A percentile compares a stretch with the other conserved stretches of the same genome.
These are phyloP conservation scores for Magnusiomyces fungicola DNA, from an alignment of 1,139 yeast genomes.

Conservation along the genomic window DNA sequence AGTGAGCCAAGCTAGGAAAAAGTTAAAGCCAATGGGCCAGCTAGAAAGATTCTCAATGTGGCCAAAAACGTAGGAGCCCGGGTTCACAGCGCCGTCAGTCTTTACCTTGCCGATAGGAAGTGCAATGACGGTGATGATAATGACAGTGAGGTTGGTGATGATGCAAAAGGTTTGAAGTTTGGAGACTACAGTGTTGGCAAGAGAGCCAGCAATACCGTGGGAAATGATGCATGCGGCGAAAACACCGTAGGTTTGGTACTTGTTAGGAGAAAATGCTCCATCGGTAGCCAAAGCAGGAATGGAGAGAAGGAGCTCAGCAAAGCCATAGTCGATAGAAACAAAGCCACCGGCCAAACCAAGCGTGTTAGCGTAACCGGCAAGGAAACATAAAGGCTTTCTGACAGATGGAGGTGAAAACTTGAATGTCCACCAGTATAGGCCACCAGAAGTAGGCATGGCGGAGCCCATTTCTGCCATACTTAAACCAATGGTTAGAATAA, in stretches of 20 bases:
- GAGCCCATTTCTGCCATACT: conserved; percentile 58
- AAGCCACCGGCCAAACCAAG: conserved; percentile 51
- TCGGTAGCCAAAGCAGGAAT: conserved; percentile 43
- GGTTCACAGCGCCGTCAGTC: conserved; percentile 32
- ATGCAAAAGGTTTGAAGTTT: conserved; percentile 55
- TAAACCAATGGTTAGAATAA: conserved; percentile 39
- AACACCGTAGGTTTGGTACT: conserved; percentile 46
- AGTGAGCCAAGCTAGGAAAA: conserved; percentile 53
- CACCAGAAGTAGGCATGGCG: conserved; percentile 66
- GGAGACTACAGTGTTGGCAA: conserved; percentile 48
- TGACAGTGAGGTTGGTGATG: conserved; percentile 45
- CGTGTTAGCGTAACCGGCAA: conserved; percentile 55
- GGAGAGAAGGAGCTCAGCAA: conserved; percentile 47
- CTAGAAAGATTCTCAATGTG: conserved; percentile 45
- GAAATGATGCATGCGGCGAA: conserved; percentile 45
- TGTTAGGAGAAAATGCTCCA: conserved; percentile 43
- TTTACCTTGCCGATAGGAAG: conserved; percentile 37
- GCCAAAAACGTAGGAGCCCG: conserved; percentile 46
- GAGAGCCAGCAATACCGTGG: conserved; percentile 42
- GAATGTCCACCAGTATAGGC: conserved; percentile 48
- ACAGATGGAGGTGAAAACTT: conserved; percentile 45
- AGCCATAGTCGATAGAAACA: conserved; percentile 53
- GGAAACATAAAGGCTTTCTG: conserved; percentile 42
- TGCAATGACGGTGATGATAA: conserved; percentile 56
- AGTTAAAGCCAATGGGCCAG: conserved; percentile 66